phyloP scores from a whole-genome alignment of 352 stramenopile genomes.

The Hyaloperonospora arabidopsidis region DNA sequence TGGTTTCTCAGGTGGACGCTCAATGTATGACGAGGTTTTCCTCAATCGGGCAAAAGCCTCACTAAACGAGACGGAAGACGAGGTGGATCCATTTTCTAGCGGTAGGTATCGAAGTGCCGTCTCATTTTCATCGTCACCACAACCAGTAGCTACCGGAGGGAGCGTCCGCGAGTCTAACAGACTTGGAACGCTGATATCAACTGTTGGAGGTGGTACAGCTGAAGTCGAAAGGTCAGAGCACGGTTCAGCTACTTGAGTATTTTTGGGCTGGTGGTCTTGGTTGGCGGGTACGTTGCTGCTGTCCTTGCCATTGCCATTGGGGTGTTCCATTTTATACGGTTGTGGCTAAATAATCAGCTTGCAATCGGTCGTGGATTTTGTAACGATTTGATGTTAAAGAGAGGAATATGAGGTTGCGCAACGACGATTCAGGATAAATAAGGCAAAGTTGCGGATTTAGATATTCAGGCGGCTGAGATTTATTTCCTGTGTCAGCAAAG shows the following conservation, averaged over 20 bases:
- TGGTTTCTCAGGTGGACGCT: slow-evolving; percentile 8
- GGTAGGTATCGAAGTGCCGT: slow-evolving; percentile 33
- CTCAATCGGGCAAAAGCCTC: slow-evolving; percentile 56
- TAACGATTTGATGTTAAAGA: too few relatives aligned
- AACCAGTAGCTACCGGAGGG: slow-evolving; percentile 1
- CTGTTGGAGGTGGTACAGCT: not conserved
- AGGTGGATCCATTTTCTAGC: slow-evolving; percentile 10
- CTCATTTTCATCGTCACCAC: slow-evolving; percentile 9
- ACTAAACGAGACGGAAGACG: slow-evolving; percentile 31
- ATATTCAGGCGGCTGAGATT: too few relatives aligned
- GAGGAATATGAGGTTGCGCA: too few relatives aligned
- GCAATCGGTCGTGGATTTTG: too few relatives aligned
- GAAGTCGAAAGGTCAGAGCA: not conserved
- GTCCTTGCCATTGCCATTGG: not conserved
- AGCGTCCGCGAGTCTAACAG: slow-evolving; percentile 42
- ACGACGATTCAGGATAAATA: too few relatives aligned
- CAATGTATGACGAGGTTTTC: slow-evolving; percentile 50
- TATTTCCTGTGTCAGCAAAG: too few relatives aligned
- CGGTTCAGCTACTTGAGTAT: too few relatives aligned
- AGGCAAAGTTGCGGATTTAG: too few relatives aligned
- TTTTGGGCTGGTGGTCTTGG: not conserved
- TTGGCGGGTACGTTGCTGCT: not conserved
- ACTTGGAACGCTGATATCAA: slow-evolving; percentile 24
- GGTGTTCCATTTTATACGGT: too few relatives aligned
- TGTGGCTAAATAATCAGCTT: too few relatives aligned